Percentiles rank a stretch among this genome's conserved stretches.
Evolutionary conservation across 2,329 filamentous ascomycete genomes (phyloP).

Genomic region (Trichophyton rubrum): DNA sequence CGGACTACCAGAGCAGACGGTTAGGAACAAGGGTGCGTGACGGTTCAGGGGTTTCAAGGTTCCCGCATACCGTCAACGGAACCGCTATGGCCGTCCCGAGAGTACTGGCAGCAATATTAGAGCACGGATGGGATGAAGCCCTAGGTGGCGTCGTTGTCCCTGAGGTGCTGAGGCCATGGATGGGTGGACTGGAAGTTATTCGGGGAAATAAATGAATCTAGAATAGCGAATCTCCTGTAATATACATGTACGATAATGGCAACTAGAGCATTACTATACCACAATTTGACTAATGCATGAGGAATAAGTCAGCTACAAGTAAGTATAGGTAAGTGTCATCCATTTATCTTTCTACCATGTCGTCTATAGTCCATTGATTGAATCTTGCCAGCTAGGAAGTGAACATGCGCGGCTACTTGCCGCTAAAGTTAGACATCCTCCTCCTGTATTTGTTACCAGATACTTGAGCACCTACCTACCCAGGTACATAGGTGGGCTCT

Average conservation of each 20-base stretch:
- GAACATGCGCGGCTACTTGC: too few species aligned
- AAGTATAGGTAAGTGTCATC: too few species aligned
- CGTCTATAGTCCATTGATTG: too few species aligned
- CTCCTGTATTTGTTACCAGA: too few species aligned
- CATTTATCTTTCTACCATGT: too few species aligned
- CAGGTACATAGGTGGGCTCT: too few species aligned
- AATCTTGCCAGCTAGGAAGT: too few species aligned
- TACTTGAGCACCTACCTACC: too few species aligned
- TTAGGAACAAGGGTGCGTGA: constrained; percentile 61
- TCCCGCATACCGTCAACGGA: constrained; percentile 85
- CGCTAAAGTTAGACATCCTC: too few species aligned
- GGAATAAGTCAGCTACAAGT: too few species aligned
- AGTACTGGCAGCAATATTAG: constrained; percentile 75
- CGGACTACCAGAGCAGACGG: constrained; percentile 82
- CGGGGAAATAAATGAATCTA: constrained; percentile 18
- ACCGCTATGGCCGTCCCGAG: constrained; percentile 86
- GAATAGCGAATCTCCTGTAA: background rate
- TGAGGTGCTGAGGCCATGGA: constrained; percentile 66
- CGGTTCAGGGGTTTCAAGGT: constrained; percentile 42
- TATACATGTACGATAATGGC: background rate
- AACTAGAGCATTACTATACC: too few species aligned
- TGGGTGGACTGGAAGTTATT: constrained; percentile 63
- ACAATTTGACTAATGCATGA: too few species aligned
- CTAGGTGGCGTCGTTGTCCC: constrained; percentile 59
- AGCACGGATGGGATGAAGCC: constrained; percentile 75